Evolutionary conservation across 1,139 yeast species (phyloP).

Genomic region (Arxiozyma telluris): DNA sequence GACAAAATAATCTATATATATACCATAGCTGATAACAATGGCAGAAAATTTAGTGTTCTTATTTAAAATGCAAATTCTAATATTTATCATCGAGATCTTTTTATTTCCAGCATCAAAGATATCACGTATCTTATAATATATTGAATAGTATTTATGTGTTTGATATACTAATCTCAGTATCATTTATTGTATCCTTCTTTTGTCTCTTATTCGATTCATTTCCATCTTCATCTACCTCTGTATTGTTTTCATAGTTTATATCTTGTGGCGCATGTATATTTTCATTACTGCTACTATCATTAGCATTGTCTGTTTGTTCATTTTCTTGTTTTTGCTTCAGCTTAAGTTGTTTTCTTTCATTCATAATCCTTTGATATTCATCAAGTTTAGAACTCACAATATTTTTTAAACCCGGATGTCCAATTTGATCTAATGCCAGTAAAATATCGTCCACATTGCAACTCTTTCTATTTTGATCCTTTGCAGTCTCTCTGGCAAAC

Average conservation of each 20-base stretch:
- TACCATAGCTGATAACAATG: too few relatives aligned
- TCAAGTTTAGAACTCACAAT: slow-evolving; percentile 25
- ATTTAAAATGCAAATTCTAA: too few relatives aligned
- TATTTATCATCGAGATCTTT: too few relatives aligned
- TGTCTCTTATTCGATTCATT: slow-evolving; percentile 1
- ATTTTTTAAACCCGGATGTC: slow-evolving; percentile 38
- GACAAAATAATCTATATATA: too few relatives aligned
- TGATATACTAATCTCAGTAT: neutral
- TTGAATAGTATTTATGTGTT: too few relatives aligned
- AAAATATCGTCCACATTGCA: slow-evolving; percentile 60
- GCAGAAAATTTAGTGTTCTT: too few relatives aligned
- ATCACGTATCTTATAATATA: too few relatives aligned
- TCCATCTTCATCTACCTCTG: slow-evolving; percentile 5
- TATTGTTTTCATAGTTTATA: neutral
- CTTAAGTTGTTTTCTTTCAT: slow-evolving; percentile 15
- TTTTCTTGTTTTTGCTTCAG: neutral
- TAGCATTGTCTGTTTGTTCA: too few relatives aligned
- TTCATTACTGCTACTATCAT: neutral
- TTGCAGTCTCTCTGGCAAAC: slow-evolving; percentile 51
- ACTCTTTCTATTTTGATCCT: slow-evolving; percentile 46
- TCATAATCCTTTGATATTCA: slow-evolving; percentile 26
- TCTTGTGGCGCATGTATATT: too few relatives aligned
- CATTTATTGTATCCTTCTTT: neutral
- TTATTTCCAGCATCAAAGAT: neutral
- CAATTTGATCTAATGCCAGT: slow-evolving; percentile 46